Evolutionary conservation across 805 yeast genomes (phyloP).

Genomic region (Metschnikowia arizonensis): DNA sequence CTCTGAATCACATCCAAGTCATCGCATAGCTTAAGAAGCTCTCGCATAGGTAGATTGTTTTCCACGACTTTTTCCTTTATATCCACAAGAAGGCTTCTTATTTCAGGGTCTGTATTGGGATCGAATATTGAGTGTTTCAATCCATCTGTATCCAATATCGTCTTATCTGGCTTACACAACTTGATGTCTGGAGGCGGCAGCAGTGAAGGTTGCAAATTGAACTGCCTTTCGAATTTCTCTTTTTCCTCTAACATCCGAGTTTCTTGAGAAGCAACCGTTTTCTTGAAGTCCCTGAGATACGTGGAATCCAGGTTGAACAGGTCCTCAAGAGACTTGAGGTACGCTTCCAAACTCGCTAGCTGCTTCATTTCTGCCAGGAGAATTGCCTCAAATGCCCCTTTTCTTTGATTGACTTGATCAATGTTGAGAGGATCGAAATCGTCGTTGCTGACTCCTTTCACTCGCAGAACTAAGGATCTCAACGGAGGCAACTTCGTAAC

Average conservation of each 20-base stretch:
- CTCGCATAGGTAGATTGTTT: conserved; percentile 2
- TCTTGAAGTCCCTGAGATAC: conserved; percentile 29
- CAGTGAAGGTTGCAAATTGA: conserved; percentile 6
- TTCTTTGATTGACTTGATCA: conserved; percentile 14
- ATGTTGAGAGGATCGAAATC: conserved; percentile 13
- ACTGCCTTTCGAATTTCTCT: neutral
- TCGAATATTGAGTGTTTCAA: conserved; percentile 8
- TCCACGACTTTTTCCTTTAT: neutral
- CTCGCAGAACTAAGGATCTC: conserved; percentile 14
- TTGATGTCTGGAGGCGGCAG: neutral
- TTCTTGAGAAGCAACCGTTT: conserved; percentile 10
- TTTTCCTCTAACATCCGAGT: conserved; percentile 10
- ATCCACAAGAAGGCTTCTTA: conserved; percentile 1
- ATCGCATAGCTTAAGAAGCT: conserved; percentile 12
- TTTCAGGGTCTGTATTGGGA: conserved; percentile 15
- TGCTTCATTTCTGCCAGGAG: conserved; percentile 40
- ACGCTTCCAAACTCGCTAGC: conserved; percentile 28
- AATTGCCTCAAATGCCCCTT: conserved; percentile 26
- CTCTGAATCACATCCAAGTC: conserved; percentile 14
- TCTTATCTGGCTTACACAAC: neutral
- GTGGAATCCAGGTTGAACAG: conserved; percentile 29
- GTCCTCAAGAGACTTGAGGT: conserved; percentile 22
- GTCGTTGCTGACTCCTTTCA: conserved; percentile 11
- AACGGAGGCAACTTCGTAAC: conserved; percentile 18
- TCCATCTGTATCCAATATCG: neutral